Evolutionary conservation across 805 yeast genomes (phyloP), one percentile per base, ranked within the genome.

Genomic region (Starmerella asiatica): DNA sequence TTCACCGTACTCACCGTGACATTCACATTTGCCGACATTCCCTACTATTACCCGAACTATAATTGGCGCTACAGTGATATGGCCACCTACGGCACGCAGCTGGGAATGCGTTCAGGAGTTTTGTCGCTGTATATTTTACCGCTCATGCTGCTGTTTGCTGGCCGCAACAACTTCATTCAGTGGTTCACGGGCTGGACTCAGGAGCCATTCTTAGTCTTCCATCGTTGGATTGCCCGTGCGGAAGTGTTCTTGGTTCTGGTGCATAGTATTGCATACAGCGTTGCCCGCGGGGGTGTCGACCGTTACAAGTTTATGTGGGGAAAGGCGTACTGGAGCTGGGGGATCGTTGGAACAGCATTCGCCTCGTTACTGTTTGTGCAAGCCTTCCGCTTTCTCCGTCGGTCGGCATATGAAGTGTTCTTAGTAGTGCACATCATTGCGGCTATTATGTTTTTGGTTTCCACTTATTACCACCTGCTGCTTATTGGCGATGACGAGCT

Each of bases 151-250:
- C 24, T 56, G 24, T 56, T 80, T 56, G 82, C 83, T 12, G 79
- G 80, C 21, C 64, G 88, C 53, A 80, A 81, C 56, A 81, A 78
- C 53, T 70, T 80, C 29, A 62, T 80, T 53, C 68, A 70, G 47
- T 64, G 62, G 54, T 38, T 76, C 9, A 69, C 84, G 2, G 82
- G 83, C 2, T 65, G 79, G 62, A 55, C 74, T 0, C 73, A 70
- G 47, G 59, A 74, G 7, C 64, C 76, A 3, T 79, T 79, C 58
- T 62, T 72, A 44, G 59, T 64, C 24, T 71, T 69, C 52, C 93
- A 82, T 59, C 45, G 50, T 20, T 57, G 62, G 60, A 40, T 51
- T 5, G 54, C 57, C 6, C 42, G 59, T 21, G 37, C 45, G 17
- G 46, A 43, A 34, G 45, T 50, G 5, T 18, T 51, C n/a, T 42